These are phyloP conservation scores for Anethum foeniculum DNA, from an alignment of 140 eudicot genomes.

Conservation along the genomic window DNA sequence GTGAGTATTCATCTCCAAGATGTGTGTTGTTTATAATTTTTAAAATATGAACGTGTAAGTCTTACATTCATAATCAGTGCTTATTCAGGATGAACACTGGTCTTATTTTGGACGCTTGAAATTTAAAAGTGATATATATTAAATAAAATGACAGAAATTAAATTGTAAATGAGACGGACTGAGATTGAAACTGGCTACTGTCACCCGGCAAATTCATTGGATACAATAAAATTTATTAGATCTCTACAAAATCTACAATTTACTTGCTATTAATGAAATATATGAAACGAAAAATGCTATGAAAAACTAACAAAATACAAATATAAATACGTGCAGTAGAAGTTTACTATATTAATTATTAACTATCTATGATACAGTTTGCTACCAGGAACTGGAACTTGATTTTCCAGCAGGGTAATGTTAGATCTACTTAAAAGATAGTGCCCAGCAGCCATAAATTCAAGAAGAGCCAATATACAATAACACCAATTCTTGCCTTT, in stretches of 20 bases:
- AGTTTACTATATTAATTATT: slow-evolving; percentile 23
- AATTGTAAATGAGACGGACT: too few relatives aligned
- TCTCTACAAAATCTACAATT: slow-evolving; percentile 45
- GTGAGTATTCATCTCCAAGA: too few relatives aligned
- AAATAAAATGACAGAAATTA: too few relatives aligned
- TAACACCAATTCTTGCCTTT: slow-evolving; percentile 70
- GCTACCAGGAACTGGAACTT: neutral
- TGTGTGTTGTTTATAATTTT: too few relatives aligned
- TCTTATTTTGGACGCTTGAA: too few relatives aligned
- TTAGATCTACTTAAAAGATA: slow-evolving; percentile 42
- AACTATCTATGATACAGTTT: slow-evolving; percentile 46
- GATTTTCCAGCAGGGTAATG: neutral
- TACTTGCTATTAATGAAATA: slow-evolving; percentile 43
- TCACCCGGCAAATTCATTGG: neutral
- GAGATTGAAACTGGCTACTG: too few relatives aligned
- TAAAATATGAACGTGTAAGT: too few relatives aligned
- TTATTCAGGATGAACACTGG: too few relatives aligned
- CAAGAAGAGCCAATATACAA: slow-evolving; percentile 69
- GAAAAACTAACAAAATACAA: neutral
- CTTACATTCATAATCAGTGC: too few relatives aligned
- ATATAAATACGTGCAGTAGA: neutral
- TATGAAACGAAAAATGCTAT: slow-evolving; percentile 13
- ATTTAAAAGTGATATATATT: too few relatives aligned
- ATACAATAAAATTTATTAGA: slow-evolving; percentile 18
- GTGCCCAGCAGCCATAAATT: slow-evolving; percentile 83